A percentile compares a stretch with the other conserved stretches of the same genome.
These are phyloP conservation scores for Stemphylium lycopersici DNA, from an alignment of 2,329 filamentous ascomycete species.

Conservation along the genomic window DNA sequence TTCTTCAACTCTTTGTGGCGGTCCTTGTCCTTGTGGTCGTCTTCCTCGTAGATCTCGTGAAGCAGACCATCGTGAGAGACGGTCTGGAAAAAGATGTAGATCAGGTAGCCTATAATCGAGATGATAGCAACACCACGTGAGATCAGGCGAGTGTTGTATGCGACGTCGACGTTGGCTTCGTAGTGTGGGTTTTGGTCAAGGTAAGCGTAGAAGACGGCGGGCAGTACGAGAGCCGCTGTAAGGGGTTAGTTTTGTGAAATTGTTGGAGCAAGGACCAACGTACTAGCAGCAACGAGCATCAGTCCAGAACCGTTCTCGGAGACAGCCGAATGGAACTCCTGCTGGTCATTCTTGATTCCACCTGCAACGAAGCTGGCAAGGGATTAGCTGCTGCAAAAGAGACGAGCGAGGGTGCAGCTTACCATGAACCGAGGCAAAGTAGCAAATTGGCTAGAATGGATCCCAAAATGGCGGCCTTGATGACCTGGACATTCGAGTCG, in stretches of 20 bases:
- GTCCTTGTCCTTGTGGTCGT: slow-evolving; percentile 72
- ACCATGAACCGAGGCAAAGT: slow-evolving; percentile 75
- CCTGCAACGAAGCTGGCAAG: slow-evolving; percentile 69
- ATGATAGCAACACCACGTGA: slow-evolving; percentile 74
- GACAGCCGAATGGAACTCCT: slow-evolving; percentile 75
- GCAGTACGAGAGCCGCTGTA: slow-evolving; percentile 56
- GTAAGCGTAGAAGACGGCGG: slow-evolving; percentile 60
- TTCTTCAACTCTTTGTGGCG: slow-evolving; percentile 65
- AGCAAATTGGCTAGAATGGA: slow-evolving; percentile 83
- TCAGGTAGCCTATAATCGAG: slow-evolving; percentile 69
- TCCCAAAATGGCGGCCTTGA: slow-evolving; percentile 82
- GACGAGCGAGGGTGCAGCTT: not conserved
- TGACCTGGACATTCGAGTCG: slow-evolving; percentile 65
- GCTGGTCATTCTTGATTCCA: slow-evolving; percentile 70
- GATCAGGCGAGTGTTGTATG: slow-evolving; percentile 64
- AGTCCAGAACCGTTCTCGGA: slow-evolving; percentile 80
- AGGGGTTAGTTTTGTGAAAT: slow-evolving; percentile 13
- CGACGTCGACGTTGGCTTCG: slow-evolving; percentile 56
- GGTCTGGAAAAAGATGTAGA: slow-evolving; percentile 73
- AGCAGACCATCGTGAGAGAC: slow-evolving; percentile 78
- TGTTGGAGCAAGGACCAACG: slow-evolving; percentile 15
- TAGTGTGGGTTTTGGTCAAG: slow-evolving; percentile 37
- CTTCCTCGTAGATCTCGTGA: slow-evolving; percentile 72
- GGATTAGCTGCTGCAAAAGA: not conserved
- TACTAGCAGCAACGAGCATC: slow-evolving; percentile 75